phyloP scores from a whole-genome alignment of 106 monocot species.

The Apostasia ramifera region DNA sequence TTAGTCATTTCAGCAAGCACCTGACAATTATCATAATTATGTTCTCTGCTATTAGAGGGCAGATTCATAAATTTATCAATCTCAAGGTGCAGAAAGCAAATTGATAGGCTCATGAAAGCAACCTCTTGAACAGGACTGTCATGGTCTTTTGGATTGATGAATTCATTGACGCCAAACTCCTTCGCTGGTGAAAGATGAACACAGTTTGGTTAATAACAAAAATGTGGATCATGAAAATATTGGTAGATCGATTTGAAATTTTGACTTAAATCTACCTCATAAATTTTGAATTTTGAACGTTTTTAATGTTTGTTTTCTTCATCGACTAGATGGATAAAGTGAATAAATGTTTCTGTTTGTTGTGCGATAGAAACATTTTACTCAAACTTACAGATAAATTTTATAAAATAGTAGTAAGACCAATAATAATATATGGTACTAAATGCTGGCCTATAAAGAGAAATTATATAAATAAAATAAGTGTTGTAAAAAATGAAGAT shows the following conservation, averaged over 20 bases:
- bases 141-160: slow-evolving; percentile 44
- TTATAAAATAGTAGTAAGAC: no score
- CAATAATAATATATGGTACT: no score
- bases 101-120: background rate
- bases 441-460: no score
- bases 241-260: no score
- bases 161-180: slow-evolving; percentile 39
- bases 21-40: background rate
- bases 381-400: no score
- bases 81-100: background rate
- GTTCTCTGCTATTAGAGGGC: background rate
- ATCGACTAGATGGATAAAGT: no score
- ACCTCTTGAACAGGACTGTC: slow-evolving; percentile 48
- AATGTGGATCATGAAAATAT: background rate
- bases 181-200: slow-evolving; percentile 12
- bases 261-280: no score
- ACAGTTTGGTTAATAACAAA: background rate
- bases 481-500: no score
- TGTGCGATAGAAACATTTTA: background rate
- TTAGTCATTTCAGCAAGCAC: slow-evolving; percentile 2
- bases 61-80: background rate
- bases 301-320: no score
- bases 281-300: no score
- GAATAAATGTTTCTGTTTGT: background rate
- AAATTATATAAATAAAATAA: no score